Percentiles rank a stretch among this genome's conserved stretches.
Evolutionary conservation across 305 asterid species (phyloP).

Genomic region (Plantago coronopus): DNA sequence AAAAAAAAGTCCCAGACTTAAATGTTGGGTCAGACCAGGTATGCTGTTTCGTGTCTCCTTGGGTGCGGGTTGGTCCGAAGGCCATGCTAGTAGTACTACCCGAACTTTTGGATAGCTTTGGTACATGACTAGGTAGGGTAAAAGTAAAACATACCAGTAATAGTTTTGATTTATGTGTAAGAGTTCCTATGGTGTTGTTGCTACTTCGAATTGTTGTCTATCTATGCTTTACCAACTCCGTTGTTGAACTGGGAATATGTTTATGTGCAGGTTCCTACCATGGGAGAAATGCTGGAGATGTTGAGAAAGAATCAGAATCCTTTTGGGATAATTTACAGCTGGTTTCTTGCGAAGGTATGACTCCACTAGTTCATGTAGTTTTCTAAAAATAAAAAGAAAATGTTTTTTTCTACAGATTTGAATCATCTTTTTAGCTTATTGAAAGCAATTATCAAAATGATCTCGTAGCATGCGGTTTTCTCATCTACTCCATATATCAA

Average conservation of each 20-base stretch:
- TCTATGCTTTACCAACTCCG: background rate
- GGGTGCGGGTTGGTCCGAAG: no score
- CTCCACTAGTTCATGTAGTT: slow-evolving; percentile 15
- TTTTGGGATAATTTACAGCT: slow-evolving; percentile 81
- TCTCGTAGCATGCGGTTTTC: background rate
- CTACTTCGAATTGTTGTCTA: background rate
- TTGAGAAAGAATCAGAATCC: slow-evolving; percentile 82
- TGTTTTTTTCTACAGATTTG: slow-evolving; percentile 5
- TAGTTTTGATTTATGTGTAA: background rate
- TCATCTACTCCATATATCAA: slow-evolving; percentile 14
- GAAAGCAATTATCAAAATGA: background rate
- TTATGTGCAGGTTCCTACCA: slow-evolving; percentile 67
- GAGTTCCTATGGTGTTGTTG: slow-evolving; percentile 1
- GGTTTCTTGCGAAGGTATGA: slow-evolving; percentile 92
- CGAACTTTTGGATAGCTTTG: no score
- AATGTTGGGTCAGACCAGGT: no score
- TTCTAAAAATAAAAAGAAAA: no score
- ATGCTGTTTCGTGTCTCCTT: no score
- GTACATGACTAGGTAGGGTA: no score
- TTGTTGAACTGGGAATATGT: slow-evolving; percentile 15
- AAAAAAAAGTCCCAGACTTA: no score
- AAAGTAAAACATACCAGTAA: background rate
- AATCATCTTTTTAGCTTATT: slow-evolving; percentile 6
- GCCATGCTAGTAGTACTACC: no score
- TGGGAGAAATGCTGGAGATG: slow-evolving; percentile 77